These are phyloP conservation scores for Daldinia decipiens DNA, from an alignment of 495 filamentous ascomycete species.

Conservation along the genomic window DNA sequence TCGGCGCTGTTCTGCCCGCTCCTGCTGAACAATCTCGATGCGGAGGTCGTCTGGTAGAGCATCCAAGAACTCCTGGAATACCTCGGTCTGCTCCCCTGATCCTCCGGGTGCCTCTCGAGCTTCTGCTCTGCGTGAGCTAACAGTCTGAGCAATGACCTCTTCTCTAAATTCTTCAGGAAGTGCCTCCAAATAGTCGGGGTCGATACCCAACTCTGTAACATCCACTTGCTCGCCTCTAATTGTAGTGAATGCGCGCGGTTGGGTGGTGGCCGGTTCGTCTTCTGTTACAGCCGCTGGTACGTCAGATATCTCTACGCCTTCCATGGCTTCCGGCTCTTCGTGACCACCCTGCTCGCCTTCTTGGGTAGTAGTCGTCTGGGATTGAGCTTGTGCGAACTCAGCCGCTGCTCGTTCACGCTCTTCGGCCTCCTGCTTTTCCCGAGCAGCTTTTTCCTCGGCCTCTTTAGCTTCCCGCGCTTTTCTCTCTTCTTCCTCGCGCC, in stretches of 20 bases:
- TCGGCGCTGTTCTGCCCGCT: conserved; percentile 87
- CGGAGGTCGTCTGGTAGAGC: conserved; percentile 91
- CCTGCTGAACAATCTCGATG: conserved; percentile 87
- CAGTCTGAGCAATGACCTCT: conserved; percentile 90
- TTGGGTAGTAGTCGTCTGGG: conserved; percentile 25
- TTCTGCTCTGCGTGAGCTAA: conserved; percentile 82
- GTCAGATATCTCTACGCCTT: conserved; percentile 78
- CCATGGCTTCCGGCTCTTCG: conserved; percentile 74
- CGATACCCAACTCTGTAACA: conserved; percentile 93
- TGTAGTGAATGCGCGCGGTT: conserved; percentile 74
- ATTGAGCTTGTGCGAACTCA: conserved; percentile 55
- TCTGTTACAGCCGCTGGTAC: conserved; percentile 49
- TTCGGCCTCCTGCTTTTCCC: conserved; percentile 66
- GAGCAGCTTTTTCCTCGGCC: conserved; percentile 66
- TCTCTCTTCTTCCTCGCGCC: conserved; percentile 64
- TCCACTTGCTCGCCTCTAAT: conserved; percentile 88
- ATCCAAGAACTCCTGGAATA: conserved; percentile 93
- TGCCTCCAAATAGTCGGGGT: conserved; percentile 91
- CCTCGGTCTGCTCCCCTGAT: conserved; percentile 85
- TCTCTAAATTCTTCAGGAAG: conserved; percentile 94
- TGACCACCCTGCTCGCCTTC: conserved; percentile 36
- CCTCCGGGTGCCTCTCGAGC: conserved; percentile 66
- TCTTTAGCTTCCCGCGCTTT: conserved; percentile 66
- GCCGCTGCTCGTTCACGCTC: conserved; percentile 61
- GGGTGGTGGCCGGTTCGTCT: conserved; percentile 44